Percentiles rank a stretch among this genome's conserved stretches.
Conservation (phyloP, 2,329 filamentous ascomycete genomes). For the Sarocladium kiliense region DNA sequence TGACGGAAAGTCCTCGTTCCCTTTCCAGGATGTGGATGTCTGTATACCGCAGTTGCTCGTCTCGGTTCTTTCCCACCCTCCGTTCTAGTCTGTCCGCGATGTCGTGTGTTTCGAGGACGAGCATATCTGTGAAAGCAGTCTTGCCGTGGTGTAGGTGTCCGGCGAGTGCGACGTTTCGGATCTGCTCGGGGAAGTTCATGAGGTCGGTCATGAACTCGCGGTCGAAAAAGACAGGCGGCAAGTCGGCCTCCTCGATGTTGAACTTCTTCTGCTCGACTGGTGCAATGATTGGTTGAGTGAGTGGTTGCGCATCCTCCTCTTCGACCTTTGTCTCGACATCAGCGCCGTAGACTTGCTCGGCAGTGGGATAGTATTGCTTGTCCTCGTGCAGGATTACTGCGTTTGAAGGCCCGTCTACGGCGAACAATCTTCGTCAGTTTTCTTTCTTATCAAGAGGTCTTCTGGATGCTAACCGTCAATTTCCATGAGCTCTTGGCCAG, state of each 20-base stretch:
- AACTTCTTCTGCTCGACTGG: slow-evolving; percentile 96
- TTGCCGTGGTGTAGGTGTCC: slow-evolving; percentile 97
- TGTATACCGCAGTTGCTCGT: slow-evolving; percentile 91
- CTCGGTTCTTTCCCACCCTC: slow-evolving; percentile 72
- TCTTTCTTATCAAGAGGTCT: not conserved
- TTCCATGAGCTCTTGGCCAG: slow-evolving; percentile 87
- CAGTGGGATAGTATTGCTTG: slow-evolving; percentile 99
- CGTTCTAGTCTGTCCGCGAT: slow-evolving; percentile 74
- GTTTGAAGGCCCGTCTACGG: slow-evolving; percentile 76
- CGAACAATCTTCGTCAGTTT: slow-evolving; percentile 6
- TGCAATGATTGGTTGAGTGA: slow-evolving; percentile 88
- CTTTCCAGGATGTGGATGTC: slow-evolving; percentile 87
- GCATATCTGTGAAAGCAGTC: slow-evolving; percentile 97
- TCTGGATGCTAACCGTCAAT: slow-evolving; percentile 63
- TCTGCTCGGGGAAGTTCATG: slow-evolving; percentile 94
- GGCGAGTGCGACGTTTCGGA: slow-evolving; percentile 84
- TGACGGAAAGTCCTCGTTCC: slow-evolving; percentile 85
- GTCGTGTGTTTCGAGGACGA: slow-evolving; percentile 92
- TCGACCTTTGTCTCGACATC: slow-evolving; percentile 95
- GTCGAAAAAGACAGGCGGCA: slow-evolving; percentile 83
- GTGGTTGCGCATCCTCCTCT: slow-evolving; percentile 92
- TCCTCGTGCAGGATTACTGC: slow-evolving; percentile 98
- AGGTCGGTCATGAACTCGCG: slow-evolving; percentile 91
- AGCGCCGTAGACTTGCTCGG: slow-evolving; percentile 87
- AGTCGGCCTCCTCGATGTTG: slow-evolving; percentile 83